These are phyloP conservation scores for Saccharomyces paradoxus DNA, from an alignment of 805 yeast genomes.

Conservation along the genomic window DNA sequence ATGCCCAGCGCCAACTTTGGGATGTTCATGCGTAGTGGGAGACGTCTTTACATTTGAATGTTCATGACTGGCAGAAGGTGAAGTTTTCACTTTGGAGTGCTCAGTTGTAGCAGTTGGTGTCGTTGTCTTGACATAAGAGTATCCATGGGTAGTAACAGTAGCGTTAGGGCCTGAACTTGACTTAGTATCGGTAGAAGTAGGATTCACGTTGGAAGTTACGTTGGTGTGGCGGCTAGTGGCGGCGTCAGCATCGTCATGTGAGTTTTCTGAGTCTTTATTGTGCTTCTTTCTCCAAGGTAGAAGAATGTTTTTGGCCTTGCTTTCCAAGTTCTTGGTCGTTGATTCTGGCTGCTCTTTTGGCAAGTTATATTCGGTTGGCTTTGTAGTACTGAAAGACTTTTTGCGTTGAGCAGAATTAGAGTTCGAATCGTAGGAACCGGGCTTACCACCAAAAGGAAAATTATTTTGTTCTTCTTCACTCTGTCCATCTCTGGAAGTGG, in stretches of 20 bases:
- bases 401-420: background rate
- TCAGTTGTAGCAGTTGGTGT: background rate
- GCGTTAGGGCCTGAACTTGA: background rate
- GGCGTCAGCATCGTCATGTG: background rate
- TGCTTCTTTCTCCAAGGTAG: background rate
- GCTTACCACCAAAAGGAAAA: background rate
- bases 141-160: background rate
- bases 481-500: background rate
- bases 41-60: background rate
- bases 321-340: background rate
- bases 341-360: background rate
- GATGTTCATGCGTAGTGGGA: background rate
- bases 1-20: background rate
- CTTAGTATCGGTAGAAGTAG: background rate
- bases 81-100: background rate
- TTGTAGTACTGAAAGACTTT: constrained; percentile 3
- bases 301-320: background rate
- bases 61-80: background rate
- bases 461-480: constrained; percentile 2
- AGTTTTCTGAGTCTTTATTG: background rate
- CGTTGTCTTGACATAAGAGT: background rate
- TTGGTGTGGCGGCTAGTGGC: background rate
- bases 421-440: constrained; percentile 3
- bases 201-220: background rate
- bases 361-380: constrained; percentile 3